These are phyloP conservation scores for Aspergillus sclerotiicarbonarius DNA, from an alignment of 495 filamentous ascomycete species.

Conservation along the genomic window DNA sequence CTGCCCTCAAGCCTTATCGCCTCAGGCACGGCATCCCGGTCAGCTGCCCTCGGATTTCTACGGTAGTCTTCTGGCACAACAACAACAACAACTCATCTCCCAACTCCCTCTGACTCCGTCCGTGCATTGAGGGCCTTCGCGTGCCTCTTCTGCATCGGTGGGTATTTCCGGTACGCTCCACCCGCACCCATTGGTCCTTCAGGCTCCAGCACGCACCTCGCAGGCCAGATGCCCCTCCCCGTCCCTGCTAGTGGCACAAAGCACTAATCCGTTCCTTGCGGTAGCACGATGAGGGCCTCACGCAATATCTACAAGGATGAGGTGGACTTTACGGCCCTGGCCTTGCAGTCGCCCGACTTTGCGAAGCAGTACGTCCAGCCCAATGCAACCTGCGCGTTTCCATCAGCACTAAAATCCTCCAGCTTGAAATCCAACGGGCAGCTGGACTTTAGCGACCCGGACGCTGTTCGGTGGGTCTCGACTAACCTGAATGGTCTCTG, in stretches of 20 bases:
- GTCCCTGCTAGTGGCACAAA: neutral
- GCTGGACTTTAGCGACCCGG: constrained; percentile 80
- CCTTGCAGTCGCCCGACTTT: constrained; percentile 56
- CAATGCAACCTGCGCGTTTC: neutral
- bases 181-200: neutral
- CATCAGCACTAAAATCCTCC: constrained; percentile 10
- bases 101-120: no score
- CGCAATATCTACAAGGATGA: constrained; percentile 57
- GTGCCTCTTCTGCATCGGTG: neutral
- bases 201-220: neutral
- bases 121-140: neutral
- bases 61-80: neutral
- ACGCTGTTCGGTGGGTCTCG: constrained; percentile 59
- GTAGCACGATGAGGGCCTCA: constrained; percentile 30
- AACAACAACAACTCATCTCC: neutral
- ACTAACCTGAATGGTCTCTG: neutral
- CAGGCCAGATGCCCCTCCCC: neutral
- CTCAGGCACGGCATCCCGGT: neutral
- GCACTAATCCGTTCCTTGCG: constrained; percentile 1
- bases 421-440: constrained; percentile 61
- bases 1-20: neutral
- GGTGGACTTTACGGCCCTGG: constrained; percentile 61
- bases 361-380: constrained; percentile 47
- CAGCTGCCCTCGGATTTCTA: neutral
- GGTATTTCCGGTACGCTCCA: neutral